A percentile compares a stretch with the other conserved stretches of the same genome.
Conservation (phyloP, 805 yeast genomes). For the Candida boleticola region DNA sequence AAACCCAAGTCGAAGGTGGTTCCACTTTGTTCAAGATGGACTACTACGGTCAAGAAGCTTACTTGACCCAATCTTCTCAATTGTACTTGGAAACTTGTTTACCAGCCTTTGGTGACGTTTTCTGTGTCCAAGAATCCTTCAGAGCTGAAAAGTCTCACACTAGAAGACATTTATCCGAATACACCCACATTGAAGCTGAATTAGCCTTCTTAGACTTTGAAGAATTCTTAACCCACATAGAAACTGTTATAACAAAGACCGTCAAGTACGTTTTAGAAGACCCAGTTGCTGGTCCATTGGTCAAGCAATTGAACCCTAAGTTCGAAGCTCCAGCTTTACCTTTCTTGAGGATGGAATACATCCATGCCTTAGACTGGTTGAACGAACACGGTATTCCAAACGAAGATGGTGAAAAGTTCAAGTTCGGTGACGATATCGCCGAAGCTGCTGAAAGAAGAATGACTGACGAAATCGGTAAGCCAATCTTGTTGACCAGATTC, state of each 20-base stretch:
- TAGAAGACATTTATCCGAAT: conserved; percentile 95
- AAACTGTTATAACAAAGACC: conserved; percentile 65
- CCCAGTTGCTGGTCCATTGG: conserved; percentile 87
- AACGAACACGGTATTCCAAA: conserved; percentile 91
- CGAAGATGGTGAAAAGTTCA: conserved; percentile 91
- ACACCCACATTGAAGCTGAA: conserved; percentile 96
- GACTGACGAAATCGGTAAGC: conserved; percentile 93
- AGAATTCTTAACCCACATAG: conserved; percentile 82
- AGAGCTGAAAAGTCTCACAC: conserved; percentile 99
- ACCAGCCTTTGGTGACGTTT: conserved; percentile 96
- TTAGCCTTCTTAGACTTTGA: conserved; percentile 85
- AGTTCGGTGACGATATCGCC: conserved; percentile 98
- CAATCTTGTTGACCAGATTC: conserved; percentile 89
- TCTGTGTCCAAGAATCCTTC: conserved; percentile 96
- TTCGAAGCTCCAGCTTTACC: conserved; percentile 82
- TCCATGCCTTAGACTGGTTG: conserved; percentile 92
- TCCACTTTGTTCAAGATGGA: conserved; percentile 89
- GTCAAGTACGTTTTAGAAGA: conserved; percentile 80
- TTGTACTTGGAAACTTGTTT: conserved; percentile 93
- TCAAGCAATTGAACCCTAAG: conserved; percentile 88
- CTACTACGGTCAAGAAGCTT: conserved; percentile 97
- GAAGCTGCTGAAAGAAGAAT: conserved; percentile 99
- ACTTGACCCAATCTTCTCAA: conserved; percentile 94
- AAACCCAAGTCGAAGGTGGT: conserved; percentile 99
- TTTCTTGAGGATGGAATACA: conserved; percentile 87